phyloP scores from a whole-genome alignment of 2,329 filamentous ascomycete genomes.

The Cryphonectria parasitica region DNA sequence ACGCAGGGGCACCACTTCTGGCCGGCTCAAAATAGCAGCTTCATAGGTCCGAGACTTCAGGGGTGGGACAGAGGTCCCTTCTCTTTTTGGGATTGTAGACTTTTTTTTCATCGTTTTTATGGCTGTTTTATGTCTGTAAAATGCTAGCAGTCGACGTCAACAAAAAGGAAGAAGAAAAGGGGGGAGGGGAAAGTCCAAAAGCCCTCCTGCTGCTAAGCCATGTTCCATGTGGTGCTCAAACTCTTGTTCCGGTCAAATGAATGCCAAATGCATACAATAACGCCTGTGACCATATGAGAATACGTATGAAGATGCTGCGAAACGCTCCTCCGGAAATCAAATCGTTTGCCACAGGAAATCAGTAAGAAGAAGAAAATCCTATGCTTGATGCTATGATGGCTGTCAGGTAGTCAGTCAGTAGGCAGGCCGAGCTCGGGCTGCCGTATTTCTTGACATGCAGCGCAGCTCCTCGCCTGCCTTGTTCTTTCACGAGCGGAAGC shows the following conservation, averaged over 20 bases:
- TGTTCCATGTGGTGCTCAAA: not conserved
- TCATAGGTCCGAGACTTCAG: not conserved
- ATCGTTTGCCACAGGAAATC: not conserved
- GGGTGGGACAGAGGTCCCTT: not conserved
- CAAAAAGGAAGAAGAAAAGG: not conserved
- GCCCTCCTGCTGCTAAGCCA: not conserved
- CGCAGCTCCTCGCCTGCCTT: not conserved
- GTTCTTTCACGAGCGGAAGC: not conserved
- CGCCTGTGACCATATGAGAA: not conserved
- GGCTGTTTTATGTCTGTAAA: not conserved
- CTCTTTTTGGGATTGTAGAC: not conserved
- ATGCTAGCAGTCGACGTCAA: not conserved
- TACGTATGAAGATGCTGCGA: conserved; percentile 1
- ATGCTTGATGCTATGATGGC: not conserved
- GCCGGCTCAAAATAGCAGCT: not conserved
- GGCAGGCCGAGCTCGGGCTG: not conserved
- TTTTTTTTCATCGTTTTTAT: not conserved
- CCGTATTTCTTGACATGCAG: not conserved
- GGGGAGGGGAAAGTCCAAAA: not conserved
- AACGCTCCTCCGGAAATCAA: not conserved
- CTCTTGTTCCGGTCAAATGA: not conserved
- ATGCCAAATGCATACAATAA: not conserved
- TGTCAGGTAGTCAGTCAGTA: not conserved
- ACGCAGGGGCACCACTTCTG: no score
- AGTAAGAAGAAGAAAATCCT: not conserved